These are phyloP conservation scores for Melaleuca quinquenervia DNA, from an alignment of 345 rosid genomes.

Conservation along the genomic window DNA sequence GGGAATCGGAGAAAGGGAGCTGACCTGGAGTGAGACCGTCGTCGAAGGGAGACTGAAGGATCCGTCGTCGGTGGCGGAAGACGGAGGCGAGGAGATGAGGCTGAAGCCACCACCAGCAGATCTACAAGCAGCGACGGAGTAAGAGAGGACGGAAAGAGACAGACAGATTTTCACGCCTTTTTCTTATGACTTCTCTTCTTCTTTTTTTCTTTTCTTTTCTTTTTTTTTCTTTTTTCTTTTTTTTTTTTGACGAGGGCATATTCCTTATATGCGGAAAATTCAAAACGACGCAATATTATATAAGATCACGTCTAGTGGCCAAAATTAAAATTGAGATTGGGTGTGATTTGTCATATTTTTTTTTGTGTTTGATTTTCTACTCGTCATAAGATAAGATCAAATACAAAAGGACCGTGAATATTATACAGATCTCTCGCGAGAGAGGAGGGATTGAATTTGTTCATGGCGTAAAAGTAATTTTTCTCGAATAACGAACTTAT, in stretches of 20 bases:
- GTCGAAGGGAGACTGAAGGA: neutral
- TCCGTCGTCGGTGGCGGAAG: neutral
- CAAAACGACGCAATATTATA: neutral
- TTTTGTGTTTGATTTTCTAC: accelerated
- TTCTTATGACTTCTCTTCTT: neutral
- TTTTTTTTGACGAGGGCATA: neutral
- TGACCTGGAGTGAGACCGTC: neutral
- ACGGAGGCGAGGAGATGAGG: neutral
- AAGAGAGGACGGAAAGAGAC: neutral
- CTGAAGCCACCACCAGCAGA: neutral
- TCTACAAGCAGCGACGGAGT: neutral
- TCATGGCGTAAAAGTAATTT: neutral
- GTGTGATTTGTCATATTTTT: accelerated
- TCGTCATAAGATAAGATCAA: accelerated
- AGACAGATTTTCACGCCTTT: neutral
- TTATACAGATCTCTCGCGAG: accelerated
- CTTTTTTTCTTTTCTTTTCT: neutral
- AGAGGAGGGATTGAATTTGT: too few relatives aligned
- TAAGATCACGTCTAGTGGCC: too few relatives aligned
- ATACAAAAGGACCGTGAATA: neutral
- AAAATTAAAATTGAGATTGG: neutral
- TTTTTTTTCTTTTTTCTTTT: neutral
- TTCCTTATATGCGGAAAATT: neutral
- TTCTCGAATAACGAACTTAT: neutral
- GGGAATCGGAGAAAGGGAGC: neutral